Evolutionary conservation across 1,139 yeast species (phyloP).

Genomic region (Cylindricascospora bacillispora): DNA sequence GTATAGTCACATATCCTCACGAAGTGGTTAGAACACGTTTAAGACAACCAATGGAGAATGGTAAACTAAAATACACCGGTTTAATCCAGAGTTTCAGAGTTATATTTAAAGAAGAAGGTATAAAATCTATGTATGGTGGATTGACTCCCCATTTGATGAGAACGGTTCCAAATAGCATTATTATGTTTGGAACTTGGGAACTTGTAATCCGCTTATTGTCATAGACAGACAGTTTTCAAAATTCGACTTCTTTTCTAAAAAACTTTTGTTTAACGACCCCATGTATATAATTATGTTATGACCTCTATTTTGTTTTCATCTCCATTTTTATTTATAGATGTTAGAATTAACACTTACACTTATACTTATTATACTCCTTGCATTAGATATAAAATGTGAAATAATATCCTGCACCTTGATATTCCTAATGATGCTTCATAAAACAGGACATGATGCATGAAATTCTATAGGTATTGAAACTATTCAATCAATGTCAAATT

Average conservation of each 20-base stretch:
- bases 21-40: conserved; percentile 93
- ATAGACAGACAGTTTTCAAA: conserved; percentile 8
- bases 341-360: no score
- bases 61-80: conserved; percentile 80
- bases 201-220: conserved; percentile 64
- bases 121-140: conserved; percentile 92
- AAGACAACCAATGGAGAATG: conserved; percentile 79
- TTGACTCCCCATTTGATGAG: conserved; percentile 91
- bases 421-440: no score
- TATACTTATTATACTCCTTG: no score
- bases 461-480: no score
- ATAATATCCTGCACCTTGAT: no score
- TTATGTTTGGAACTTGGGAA: conserved; percentile 99
- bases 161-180: conserved; percentile 95
- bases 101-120: conserved; percentile 81
- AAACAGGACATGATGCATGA: no score
- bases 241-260: conserved; percentile 1
- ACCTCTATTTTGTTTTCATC: no score
- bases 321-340: no score
- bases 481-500: no score
- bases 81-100: conserved; percentile 74
- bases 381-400: no score
- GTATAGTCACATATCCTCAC: conserved; percentile 90
- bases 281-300: no score
- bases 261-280: no score